Conservation (phyloP, 768 basidiomycete species). For the Russula virescens region DNA sequence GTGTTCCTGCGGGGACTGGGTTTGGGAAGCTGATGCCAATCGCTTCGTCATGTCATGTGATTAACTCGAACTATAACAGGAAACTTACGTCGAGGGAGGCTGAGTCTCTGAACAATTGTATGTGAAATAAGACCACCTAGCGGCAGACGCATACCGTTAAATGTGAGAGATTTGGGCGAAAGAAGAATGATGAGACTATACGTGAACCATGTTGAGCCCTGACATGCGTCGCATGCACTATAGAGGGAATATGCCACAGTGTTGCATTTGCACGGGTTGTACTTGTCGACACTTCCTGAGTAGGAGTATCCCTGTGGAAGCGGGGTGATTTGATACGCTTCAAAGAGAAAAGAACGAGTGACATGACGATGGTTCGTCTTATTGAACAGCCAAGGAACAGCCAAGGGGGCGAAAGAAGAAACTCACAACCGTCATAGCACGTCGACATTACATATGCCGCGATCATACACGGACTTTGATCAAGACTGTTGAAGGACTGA, state of each 20-base stretch:
- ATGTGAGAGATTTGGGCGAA: not conserved
- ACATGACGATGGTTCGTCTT: not conserved
- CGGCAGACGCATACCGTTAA: not conserved
- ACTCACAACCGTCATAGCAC: slow-evolving; percentile 13
- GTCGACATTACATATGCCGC: slow-evolving; percentile 9
- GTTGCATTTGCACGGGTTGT: slow-evolving; percentile 15
- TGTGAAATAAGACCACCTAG: not conserved
- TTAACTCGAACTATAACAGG: too few species aligned
- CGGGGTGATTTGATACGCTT: slow-evolving; percentile 1
- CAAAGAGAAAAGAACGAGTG: not conserved
- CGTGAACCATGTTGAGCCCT: not conserved
- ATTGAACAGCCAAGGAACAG: too few species aligned
- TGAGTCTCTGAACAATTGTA: not conserved
- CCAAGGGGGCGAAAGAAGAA: not conserved
- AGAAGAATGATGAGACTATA: not conserved
- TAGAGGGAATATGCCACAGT: slow-evolving; percentile 6
- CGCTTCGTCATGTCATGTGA: not conserved
- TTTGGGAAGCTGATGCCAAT: slow-evolving; percentile 1
- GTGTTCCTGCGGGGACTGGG: slow-evolving; percentile 7
- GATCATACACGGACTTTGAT: slow-evolving; percentile 8
- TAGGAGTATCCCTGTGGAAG: slow-evolving; percentile 1
- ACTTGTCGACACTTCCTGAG: not conserved
- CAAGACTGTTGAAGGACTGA: slow-evolving; percentile 8
- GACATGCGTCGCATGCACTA: slow-evolving; percentile 19
- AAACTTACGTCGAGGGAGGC: slow-evolving; percentile 6